phyloP scores from a whole-genome alignment of 257 asterid species.

The Eustoma russellianum region DNA sequence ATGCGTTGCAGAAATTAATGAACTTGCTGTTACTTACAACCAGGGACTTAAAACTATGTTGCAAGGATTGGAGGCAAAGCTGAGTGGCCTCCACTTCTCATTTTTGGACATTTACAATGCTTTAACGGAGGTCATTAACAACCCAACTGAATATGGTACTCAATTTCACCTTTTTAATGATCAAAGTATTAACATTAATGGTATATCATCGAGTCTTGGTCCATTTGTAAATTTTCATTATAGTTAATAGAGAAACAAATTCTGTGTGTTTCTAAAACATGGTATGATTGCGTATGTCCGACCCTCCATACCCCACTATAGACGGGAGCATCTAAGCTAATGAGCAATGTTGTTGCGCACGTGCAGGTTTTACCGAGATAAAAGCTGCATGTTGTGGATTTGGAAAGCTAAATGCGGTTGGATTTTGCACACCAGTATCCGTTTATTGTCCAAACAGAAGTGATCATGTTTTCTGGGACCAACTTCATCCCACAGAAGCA shows the following conservation, averaged over 20 bases:
- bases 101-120: slow-evolving; percentile 37
- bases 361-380: slow-evolving; percentile 49
- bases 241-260: too few relatives aligned
- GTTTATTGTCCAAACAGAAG: slow-evolving; percentile 41
- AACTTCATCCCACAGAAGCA: slow-evolving; percentile 72
- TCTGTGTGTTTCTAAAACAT: slow-evolving; percentile 1
- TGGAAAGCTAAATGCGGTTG: slow-evolving; percentile 50
- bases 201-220: too few relatives aligned
- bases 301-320: too few relatives aligned
- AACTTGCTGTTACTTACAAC: slow-evolving; percentile 45
- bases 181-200: too few relatives aligned
- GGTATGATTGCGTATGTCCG: too few relatives aligned
- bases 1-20: slow-evolving; percentile 40
- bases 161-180: background rate
- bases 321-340: too few relatives aligned
- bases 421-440: slow-evolving; percentile 65
- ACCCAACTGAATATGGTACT: slow-evolving; percentile 51
- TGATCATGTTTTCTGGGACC: slow-evolving; percentile 69
- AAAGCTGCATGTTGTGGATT: slow-evolving; percentile 78
- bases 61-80: slow-evolving; percentile 29
- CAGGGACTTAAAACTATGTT: slow-evolving; percentile 36
- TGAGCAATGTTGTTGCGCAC: too few relatives aligned
- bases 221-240: too few relatives aligned
- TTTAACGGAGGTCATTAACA: slow-evolving; percentile 31
- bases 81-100: slow-evolving; percentile 40